Evolutionary conservation across 2,329 filamentous ascomycete genomes (phyloP).

Genomic region (Huntiella omanensis): DNA sequence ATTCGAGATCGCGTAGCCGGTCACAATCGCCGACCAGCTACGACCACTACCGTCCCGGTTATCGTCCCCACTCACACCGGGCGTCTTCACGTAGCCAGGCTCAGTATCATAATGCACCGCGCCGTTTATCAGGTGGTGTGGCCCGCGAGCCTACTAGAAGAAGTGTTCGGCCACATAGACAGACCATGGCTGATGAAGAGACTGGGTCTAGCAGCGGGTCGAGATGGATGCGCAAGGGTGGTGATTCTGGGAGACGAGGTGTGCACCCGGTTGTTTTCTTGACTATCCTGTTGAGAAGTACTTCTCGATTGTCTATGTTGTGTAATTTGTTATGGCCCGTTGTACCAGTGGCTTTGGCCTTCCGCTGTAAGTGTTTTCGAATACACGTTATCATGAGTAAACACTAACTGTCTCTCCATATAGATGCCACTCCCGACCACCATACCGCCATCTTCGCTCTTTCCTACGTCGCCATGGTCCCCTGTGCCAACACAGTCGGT

Average conservation of each 20-base stretch:
- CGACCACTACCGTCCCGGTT: too few species aligned
- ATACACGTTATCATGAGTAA: neutral
- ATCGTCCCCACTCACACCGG: too few species aligned
- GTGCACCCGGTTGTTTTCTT: constrained; percentile 25
- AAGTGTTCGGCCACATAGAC: too few species aligned
- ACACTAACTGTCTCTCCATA: neutral
- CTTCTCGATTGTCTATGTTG: constrained; percentile 25
- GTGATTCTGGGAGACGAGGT: constrained; percentile 26
- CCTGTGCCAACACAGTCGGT: constrained; percentile 29
- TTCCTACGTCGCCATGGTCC: constrained; percentile 30
- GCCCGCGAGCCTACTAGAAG: too few species aligned
- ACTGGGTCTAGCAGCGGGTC: neutral
- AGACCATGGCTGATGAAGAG: too few species aligned
- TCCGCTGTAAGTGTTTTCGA: constrained; percentile 14
- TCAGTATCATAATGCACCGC: too few species aligned
- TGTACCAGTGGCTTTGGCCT: constrained; percentile 25
- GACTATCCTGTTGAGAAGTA: constrained; percentile 23
- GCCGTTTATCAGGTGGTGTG: too few species aligned
- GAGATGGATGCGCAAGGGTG: constrained; percentile 12
- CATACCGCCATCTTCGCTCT: constrained; percentile 27
- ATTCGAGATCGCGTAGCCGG: too few species aligned
- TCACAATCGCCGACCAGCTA: too few species aligned
- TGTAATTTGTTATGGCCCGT: constrained; percentile 31
- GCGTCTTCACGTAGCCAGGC: too few species aligned
- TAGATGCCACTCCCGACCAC: constrained; percentile 18